Base-by-base conservation (phyloP, 2,329 filamentous ascomycete species). In the Venturia oleaginea region DNA sequence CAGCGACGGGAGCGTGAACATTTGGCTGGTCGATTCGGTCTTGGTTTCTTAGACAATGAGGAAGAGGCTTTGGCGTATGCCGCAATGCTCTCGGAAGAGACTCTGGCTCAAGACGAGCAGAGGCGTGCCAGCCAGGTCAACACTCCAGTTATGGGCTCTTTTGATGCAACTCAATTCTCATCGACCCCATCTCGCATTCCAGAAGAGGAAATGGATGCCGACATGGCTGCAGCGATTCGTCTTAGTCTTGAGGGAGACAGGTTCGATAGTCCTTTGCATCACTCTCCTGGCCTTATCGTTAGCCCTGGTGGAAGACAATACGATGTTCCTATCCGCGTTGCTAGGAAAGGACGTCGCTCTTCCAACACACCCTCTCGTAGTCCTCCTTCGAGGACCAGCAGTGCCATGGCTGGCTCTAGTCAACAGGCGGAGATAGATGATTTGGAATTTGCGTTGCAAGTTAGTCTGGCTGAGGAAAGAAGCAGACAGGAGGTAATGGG, bases 1-100 rank as follows among this genome's bases (percentile, higher is more conserved):
- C 83, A 85, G 46, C 81, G 81, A 30, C 87, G 86, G 64, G 88
- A 95, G 71, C 81, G 85, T 64, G 83, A 86, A 19, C 86, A 86
- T 30, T 80, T 97, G 32, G 88, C 85, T 42, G 86, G 85, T 37
- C 86, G 93, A 42, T 99, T 96, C 71, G 94, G 94, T 6, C 85
- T 94, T 2, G 91, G 92, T 40, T 76, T 97, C 11, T 75, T 87
- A 2, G 83, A 80, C 0, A 78, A 78, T 2, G 81, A 88, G 68
- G 85, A 87, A 63, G 83, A 87, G 68, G 78, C 86, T 61, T 70
- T 88, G 30, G 83, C 84, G 2, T 87, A 87, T 71, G 85, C 85
- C 8, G 80, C 82, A 17, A 77, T 88, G 72, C 72, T 88, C 42
- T 86, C 84, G 61, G 80, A 87, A 71, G 85, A 88, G 69, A 76